Evolutionary conservation across 176 grass and related monocot genomes (phyloP).

Genomic region (Zea luxurians): DNA sequence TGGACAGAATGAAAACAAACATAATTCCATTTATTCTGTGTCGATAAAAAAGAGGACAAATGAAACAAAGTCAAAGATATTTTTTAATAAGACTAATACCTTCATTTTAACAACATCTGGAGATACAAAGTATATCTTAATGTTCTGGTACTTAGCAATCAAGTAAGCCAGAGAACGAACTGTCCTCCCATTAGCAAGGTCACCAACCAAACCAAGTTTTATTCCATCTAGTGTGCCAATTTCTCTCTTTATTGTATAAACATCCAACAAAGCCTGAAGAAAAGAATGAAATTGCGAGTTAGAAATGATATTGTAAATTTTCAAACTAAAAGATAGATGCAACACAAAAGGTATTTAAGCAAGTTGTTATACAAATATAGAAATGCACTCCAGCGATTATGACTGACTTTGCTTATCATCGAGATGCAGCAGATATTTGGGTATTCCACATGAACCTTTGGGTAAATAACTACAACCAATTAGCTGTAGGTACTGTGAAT

Average conservation of each 20-base stretch:
- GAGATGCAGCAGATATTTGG: not conserved
- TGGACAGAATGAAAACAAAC: constrained; percentile 1
- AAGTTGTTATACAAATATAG: not conserved
- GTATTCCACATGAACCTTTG: not conserved
- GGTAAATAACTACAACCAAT: not conserved
- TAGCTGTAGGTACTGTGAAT: not conserved
- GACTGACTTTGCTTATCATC: constrained; percentile 18
- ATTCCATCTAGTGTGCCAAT: constrained; percentile 76
- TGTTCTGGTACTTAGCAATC: constrained; percentile 70
- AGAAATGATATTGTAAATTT: not conserved
- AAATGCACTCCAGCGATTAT: not conserved
- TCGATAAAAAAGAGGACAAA: constrained; percentile 1
- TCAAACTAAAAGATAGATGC: not conserved
- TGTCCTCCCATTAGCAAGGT: constrained; percentile 91
- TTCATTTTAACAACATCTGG: constrained; percentile 97
- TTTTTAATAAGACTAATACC: constrained; percentile 44
- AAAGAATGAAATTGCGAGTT: constrained; percentile 27
- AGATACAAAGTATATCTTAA: constrained; percentile 88
- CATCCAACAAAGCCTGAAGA: constrained; percentile 84
- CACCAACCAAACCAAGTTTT: constrained; percentile 86
- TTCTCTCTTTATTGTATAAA: constrained; percentile 96
- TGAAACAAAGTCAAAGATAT: not conserved
- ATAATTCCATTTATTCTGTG: constrained; percentile 16
- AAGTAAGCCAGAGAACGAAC: constrained; percentile 86
- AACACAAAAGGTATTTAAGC: not conserved